phyloP scores from a whole-genome alignment of 176 grass and related monocot species.

The Aegilops speltoides region DNA sequence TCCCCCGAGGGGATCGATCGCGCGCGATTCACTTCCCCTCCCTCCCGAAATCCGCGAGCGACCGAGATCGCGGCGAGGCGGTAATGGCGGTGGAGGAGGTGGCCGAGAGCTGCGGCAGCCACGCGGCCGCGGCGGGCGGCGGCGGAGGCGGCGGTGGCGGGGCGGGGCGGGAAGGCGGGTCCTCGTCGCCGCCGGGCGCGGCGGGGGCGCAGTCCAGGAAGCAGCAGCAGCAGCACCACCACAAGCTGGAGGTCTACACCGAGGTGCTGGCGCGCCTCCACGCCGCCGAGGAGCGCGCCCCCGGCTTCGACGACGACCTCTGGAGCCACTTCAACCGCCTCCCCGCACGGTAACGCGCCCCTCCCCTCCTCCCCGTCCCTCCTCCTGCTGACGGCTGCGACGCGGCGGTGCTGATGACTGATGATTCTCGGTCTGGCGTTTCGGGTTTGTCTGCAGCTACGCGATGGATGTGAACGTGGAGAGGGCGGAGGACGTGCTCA shows the following conservation, averaged over 20 bases:
- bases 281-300: constrained; percentile 28
- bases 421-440: background rate
- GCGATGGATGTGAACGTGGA: constrained; percentile 74
- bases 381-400: too few relatives aligned
- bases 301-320: constrained; percentile 61
- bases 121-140: constrained; percentile 16
- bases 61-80: background rate
- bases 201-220: constrained; percentile 29
- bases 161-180: background rate
- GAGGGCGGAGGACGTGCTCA: constrained; percentile 73
- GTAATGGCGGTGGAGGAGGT: constrained; percentile 61
- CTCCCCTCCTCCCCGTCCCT: too few relatives aligned
- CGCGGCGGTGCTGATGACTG: background rate
- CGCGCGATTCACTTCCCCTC: background rate
- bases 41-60: constrained; percentile 26
- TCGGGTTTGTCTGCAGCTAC: constrained; percentile 27
- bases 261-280: constrained; percentile 60
- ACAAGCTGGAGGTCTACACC: constrained; percentile 68
- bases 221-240: constrained; percentile 61
- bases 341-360: constrained; percentile 43
- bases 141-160: background rate
- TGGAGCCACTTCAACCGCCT: constrained; percentile 86
- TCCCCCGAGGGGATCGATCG: background rate
- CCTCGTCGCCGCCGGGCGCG: background rate
- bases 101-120: constrained; percentile 68